These are phyloP conservation scores for Aspergillus felis DNA, from an alignment of 2,329 filamentous ascomycete species.

Conservation along the genomic window DNA sequence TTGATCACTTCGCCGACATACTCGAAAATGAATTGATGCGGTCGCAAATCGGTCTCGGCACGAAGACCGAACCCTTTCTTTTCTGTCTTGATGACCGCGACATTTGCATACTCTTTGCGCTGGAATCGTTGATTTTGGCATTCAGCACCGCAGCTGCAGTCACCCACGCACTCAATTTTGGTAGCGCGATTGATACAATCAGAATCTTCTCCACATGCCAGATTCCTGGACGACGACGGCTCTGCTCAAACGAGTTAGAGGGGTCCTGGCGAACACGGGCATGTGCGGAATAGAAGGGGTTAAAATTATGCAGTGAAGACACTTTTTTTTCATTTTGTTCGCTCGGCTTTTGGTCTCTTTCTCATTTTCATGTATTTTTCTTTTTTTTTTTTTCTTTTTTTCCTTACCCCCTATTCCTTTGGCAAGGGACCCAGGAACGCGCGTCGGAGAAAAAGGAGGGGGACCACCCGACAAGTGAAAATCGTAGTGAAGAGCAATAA, in stretches of 20 bases:
- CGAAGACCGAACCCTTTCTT: constrained; percentile 96
- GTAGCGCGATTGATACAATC: constrained; percentile 98
- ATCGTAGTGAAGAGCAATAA: not conserved
- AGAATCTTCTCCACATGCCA: constrained; percentile 90
- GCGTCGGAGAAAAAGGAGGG: not conserved
- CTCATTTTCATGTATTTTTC: not conserved
- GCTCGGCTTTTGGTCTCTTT: not conserved
- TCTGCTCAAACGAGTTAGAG: constrained; percentile 45
- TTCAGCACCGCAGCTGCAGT: constrained; percentile 79
- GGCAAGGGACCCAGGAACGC: not conserved
- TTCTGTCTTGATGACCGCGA: constrained; percentile 94
- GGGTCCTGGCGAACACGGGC: not conserved
- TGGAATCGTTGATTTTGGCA: constrained; percentile 97
- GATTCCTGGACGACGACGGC: constrained; percentile 55
- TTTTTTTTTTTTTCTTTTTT: not conserved
- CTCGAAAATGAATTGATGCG: constrained; percentile 93
- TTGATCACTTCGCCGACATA: constrained; percentile 99
- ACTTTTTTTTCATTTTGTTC: not conserved
- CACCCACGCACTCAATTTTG: constrained; percentile 90
- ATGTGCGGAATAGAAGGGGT: not conserved
- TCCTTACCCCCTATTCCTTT: not conserved
- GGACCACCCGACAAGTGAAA: not conserved
- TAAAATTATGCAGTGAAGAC: not conserved
- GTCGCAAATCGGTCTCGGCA: constrained; percentile 69
- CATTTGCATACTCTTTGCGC: constrained; percentile 80